A percentile compares a stretch with the other conserved stretches of the same genome.
These are phyloP conservation scores for Goffeauzyma gilvescens DNA, from an alignment of 768 basidiomycete genomes.

Conservation along the genomic window DNA sequence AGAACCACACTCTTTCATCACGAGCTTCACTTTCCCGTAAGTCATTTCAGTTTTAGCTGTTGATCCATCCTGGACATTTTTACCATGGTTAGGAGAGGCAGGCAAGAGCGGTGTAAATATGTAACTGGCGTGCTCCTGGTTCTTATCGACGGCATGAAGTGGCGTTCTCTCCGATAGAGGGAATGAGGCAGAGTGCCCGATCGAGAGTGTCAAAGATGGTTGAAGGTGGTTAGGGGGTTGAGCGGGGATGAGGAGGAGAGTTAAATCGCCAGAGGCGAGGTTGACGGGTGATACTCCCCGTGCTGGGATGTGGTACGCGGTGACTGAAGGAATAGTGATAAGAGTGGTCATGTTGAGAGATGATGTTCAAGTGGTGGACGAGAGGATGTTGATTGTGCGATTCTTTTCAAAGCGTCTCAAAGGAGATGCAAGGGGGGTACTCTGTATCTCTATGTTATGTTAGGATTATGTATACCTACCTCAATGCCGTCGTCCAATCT, in stretches of 20 bases:
- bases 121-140: conserved; percentile 23
- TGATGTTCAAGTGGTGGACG: not conserved
- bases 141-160: conserved; percentile 19
- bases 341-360: not conserved
- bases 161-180: conserved; percentile 20
- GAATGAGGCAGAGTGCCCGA: conserved; percentile 20
- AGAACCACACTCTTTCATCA: not conserved
- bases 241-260: conserved; percentile 22
- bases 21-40: conserved; percentile 25
- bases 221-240: conserved; percentile 16
- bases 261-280: conserved; percentile 22
- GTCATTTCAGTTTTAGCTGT: not conserved
- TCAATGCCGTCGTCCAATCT: too few relatives aligned
- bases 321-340: conserved; percentile 15
- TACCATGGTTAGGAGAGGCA: conserved; percentile 12
- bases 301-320: conserved; percentile 21
- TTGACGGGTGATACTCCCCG: conserved; percentile 14
- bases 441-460: too few relatives aligned
- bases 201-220: conserved; percentile 19
- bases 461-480: too few relatives aligned
- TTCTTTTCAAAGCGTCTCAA: too few relatives aligned
- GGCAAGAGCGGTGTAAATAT: conserved; percentile 19
- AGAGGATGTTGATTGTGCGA: not conserved
- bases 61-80: too few relatives aligned
- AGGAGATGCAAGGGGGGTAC: too few relatives aligned